Evolutionary conservation across 2,329 filamentous ascomycete genomes (phyloP).

Genomic region (Trichoderma polysporum): DNA sequence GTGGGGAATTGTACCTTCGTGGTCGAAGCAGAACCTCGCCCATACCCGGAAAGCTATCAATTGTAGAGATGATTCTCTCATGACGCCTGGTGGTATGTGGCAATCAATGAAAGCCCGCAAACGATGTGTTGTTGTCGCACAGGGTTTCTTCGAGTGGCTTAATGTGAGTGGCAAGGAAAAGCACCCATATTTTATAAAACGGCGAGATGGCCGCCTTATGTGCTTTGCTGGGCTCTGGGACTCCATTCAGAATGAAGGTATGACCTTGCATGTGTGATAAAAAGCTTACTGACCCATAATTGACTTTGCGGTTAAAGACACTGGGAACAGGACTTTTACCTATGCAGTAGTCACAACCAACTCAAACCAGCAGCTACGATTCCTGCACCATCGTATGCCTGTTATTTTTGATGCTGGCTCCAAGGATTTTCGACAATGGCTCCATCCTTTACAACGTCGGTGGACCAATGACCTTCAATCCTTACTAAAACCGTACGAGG

Average conservation of each 20-base stretch:
- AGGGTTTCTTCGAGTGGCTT: slow-evolving; percentile 97
- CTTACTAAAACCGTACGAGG: slow-evolving; percentile 74
- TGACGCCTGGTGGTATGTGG: slow-evolving; percentile 81
- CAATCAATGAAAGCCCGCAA: slow-evolving; percentile 85
- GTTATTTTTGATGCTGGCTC: slow-evolving; percentile 81
- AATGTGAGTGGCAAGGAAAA: slow-evolving; percentile 76
- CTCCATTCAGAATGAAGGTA: slow-evolving; percentile 75
- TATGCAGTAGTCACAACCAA: slow-evolving; percentile 94
- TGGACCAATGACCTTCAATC: slow-evolving; percentile 80
- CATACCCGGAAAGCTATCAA: slow-evolving; percentile 88
- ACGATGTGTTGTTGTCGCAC: slow-evolving; percentile 80
- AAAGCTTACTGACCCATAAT: neutral
- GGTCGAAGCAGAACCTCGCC: slow-evolving; percentile 82
- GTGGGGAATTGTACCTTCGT: slow-evolving; percentile 93
- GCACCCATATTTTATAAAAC: slow-evolving; percentile 78
- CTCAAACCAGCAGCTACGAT: slow-evolving; percentile 77
- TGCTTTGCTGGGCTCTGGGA: slow-evolving; percentile 93
- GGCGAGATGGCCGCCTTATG: slow-evolving; percentile 81
- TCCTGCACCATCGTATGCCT: slow-evolving; percentile 94
- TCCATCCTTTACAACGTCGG: slow-evolving; percentile 68
- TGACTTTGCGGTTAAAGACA: slow-evolving; percentile 19
- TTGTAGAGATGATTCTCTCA: slow-evolving; percentile 84
- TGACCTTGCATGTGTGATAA: neutral
- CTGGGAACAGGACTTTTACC: slow-evolving; percentile 71
- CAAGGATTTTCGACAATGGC: slow-evolving; percentile 68